Evolutionary conservation across 768 basidiomycete genomes (phyloP), one percentile per base, ranked within the genome.

Genomic region (Tylopilus vinaceipallidus): DNA sequence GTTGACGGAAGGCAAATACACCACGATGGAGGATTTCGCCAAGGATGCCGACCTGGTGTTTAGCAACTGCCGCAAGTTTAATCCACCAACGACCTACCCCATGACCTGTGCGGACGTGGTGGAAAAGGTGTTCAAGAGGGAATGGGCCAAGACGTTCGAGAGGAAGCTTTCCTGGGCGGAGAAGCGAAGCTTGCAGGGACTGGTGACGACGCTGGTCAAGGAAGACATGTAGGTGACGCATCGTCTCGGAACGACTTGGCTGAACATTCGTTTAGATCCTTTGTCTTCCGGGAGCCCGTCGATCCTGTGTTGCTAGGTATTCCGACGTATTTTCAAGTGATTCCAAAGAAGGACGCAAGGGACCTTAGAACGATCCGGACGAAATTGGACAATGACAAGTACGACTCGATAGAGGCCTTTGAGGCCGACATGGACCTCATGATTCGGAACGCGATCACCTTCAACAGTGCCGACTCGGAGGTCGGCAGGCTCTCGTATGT

Each of bases 21-120:
- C 71, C 12, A 85, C 80, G 2, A 91, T 94, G 86, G 91, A 88
- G 44, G 82, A 84, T 0, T 86, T 98, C 53, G 82, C 77, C 48
- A 77, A 76, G 53, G 95, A 98, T 58, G 73, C 90, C 44, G 83
- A 89, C 45, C 80, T 95, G 5, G 80, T 97, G 40, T 86, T 97
- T 63, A 75, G 68, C 64, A 99, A 99, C 61, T 98, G 95, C 67
- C 84, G 91, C 27, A 78, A 83, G 57, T 99, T 98, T 77, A 99
- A 99, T 60, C 88, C 89, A 16, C 81, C 85, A 6, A 81, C 75
- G 17, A 91, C 91, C 0, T 86, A 81, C 53, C 88, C 91, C 4
- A 75, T 81, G 40, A 72, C 75, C 23, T 87, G 84, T 55, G 89
- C 89, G 3, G 84, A 88, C 45, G 67, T 71, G 4, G 76, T 94